Evolutionary conservation across 345 rosid species (phyloP).

Genomic region (Camelina neglecta): DNA sequence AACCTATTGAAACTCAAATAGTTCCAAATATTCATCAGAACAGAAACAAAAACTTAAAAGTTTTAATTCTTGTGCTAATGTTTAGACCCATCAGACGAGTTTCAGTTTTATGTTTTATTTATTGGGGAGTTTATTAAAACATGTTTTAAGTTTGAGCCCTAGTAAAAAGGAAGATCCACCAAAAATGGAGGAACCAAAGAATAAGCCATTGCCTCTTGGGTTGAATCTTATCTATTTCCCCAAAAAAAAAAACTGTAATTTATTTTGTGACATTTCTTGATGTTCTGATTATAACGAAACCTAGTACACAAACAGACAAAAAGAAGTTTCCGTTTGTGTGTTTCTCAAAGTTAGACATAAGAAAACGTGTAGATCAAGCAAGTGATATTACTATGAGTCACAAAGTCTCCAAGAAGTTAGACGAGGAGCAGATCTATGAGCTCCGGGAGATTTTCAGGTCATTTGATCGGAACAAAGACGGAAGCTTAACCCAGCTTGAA

Average conservation of each 20-base stretch:
- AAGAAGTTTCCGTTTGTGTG: slow-evolving; percentile 8
- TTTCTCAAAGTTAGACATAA: background rate
- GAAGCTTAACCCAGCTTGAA: slow-evolving; percentile 88
- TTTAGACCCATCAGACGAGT: slow-evolving; percentile 3
- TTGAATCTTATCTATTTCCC: slow-evolving; percentile 23
- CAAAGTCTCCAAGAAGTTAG: slow-evolving; percentile 58
- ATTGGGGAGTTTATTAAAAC: background rate
- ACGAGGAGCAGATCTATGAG: slow-evolving; percentile 79
- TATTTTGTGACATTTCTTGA: slow-evolving; percentile 9
- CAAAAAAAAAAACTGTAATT: background rate
- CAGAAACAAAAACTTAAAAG: background rate
- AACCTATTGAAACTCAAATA: background rate
- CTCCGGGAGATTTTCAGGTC: slow-evolving; percentile 83
- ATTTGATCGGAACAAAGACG: slow-evolving; percentile 85
- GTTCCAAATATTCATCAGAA: background rate
- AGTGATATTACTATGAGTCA: slow-evolving; percentile 49
- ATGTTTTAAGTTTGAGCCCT: slow-evolving; percentile 34
- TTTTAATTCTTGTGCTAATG: background rate
- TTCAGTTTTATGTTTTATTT: background rate
- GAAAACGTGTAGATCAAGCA: slow-evolving; percentile 33
- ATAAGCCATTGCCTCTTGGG: slow-evolving; percentile 28
- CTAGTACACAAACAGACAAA: slow-evolving; percentile 5
- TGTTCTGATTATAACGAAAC: slow-evolving; percentile 20
- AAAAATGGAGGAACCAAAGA: slow-evolving; percentile 41
- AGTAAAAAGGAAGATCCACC: slow-evolving; percentile 45